Evolutionary conservation across 768 basidiomycete species (phyloP).

Genomic region (Pisolithus tinctorius): DNA sequence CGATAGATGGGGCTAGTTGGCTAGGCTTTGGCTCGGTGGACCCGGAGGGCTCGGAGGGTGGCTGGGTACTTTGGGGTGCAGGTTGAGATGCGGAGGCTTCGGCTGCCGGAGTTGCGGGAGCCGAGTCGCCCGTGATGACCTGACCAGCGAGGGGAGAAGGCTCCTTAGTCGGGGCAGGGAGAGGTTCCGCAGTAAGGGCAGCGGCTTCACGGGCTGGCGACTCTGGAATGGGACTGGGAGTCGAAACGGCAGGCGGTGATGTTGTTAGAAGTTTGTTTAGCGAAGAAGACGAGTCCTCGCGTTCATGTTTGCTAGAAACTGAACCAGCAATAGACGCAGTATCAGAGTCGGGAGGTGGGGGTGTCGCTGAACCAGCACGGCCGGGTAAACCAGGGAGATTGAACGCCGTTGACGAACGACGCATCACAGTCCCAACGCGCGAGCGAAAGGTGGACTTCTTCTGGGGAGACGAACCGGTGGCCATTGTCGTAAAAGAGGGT

Average conservation of each 20-base stretch:
- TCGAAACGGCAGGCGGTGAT: slow-evolving; percentile 20
- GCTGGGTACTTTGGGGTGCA: slow-evolving; percentile 7
- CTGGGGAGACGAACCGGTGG: slow-evolving; percentile 22
- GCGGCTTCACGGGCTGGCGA: slow-evolving; percentile 57
- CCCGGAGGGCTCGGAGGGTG: neutral
- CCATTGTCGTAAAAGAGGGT: slow-evolving; percentile 7
- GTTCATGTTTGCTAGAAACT: slow-evolving; percentile 22
- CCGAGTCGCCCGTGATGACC: slow-evolving; percentile 14
- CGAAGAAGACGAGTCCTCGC: slow-evolving; percentile 22
- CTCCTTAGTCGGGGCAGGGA: slow-evolving; percentile 20
- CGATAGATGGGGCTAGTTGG: slow-evolving; percentile 1
- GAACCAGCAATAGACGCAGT: slow-evolving; percentile 20
- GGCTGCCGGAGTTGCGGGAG: slow-evolving; percentile 14
- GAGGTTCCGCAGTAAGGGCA: slow-evolving; percentile 27
- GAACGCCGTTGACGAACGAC: slow-evolving; percentile 55
- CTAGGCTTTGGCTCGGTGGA: slow-evolving; percentile 4
- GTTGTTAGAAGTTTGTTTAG: slow-evolving; percentile 30
- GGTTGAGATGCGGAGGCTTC: slow-evolving; percentile 12
- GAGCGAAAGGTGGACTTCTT: slow-evolving; percentile 43
- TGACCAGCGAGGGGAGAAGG: slow-evolving; percentile 39
- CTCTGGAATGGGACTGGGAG: slow-evolving; percentile 64
- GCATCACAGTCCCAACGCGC: slow-evolving; percentile 54
- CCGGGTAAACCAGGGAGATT: slow-evolving; percentile 31
- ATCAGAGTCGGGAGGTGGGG: slow-evolving; percentile 23
- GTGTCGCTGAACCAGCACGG: slow-evolving; percentile 19